phyloP scores from a whole-genome alignment of 2,329 filamentous ascomycete species.

The Trichoderma cornu-damae region DNA sequence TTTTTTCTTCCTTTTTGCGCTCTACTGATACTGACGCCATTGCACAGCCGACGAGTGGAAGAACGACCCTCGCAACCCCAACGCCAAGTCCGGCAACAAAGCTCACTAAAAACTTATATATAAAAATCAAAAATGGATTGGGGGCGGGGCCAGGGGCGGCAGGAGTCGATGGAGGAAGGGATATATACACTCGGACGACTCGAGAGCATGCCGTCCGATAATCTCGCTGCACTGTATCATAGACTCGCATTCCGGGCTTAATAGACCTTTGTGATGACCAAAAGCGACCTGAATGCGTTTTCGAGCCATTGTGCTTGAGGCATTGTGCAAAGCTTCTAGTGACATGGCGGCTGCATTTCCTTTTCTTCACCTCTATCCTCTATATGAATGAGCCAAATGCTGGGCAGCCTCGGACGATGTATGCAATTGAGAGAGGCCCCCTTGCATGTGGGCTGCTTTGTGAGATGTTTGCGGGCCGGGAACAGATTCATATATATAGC shows the following conservation, averaged over 20 bases:
- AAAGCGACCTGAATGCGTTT: not conserved
- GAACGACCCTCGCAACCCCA: constrained; percentile 91
- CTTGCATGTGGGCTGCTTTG: too few relatives aligned
- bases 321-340: not conserved
- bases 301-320: not conserved
- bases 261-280: constrained; percentile 30
- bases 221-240: constrained; percentile 36
- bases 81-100: constrained; percentile 41
- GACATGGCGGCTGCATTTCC: not conserved
- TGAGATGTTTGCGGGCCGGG: too few relatives aligned
- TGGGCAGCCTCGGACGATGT: not conserved
- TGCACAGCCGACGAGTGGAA: constrained; percentile 81
- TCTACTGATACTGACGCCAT: constrained; percentile 25
- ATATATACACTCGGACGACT: constrained; percentile 29
- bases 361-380: not conserved
- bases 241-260: constrained; percentile 35
- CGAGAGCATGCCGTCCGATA: constrained; percentile 21
- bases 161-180: constrained; percentile 24
- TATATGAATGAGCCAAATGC: not conserved
- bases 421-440: too few relatives aligned
- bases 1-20: too few relatives aligned
- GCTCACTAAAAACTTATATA: constrained; percentile 42
- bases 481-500: too few relatives aligned
- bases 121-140: constrained; percentile 10
- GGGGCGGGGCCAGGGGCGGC: too few relatives aligned